Conservation (phyloP, 305 asterid genomes). For the Rubia occidens region DNA sequence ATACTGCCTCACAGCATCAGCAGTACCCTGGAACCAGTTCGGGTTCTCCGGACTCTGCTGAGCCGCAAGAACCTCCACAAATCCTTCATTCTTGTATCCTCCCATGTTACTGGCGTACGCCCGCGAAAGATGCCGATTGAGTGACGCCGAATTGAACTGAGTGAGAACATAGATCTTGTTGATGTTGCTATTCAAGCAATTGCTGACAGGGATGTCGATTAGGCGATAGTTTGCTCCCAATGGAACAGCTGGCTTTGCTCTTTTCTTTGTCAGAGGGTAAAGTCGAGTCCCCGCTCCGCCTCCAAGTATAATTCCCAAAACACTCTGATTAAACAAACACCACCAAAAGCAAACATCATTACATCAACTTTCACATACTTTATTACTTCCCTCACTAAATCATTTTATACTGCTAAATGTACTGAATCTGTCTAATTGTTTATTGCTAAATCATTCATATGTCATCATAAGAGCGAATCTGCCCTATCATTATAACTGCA, state of each 20-base stretch:
- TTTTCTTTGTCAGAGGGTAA: conserved; percentile 83
- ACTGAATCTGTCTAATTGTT: not conserved
- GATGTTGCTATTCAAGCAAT: conserved; percentile 83
- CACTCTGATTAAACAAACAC: conserved; percentile 45
- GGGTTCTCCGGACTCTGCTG: conserved; percentile 95
- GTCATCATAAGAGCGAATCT: not conserved
- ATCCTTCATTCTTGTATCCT: conserved; percentile 76
- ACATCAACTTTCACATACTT: not conserved
- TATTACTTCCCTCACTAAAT: not conserved
- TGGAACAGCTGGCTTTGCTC: conserved; percentile 97
- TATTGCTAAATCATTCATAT: not conserved
- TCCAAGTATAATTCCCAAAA: conserved; percentile 84
- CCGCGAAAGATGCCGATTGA: conserved; percentile 88
- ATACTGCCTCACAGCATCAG: conserved; percentile 91
- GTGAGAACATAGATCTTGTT: conserved; percentile 90
- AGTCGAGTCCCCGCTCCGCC: conserved; percentile 98
- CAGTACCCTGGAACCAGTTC: conserved; percentile 97
- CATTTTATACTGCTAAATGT: not conserved
- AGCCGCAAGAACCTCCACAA: conserved; percentile 97
- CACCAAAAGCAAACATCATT: conserved; percentile 1
- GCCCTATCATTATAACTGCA: not conserved
- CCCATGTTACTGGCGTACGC: conserved; percentile 92
- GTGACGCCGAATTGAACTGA: conserved; percentile 92
- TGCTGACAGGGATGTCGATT: conserved; percentile 93
- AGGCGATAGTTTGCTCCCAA: conserved; percentile 87